phyloP scores from a whole-genome alignment of 257 asterid species.

The Ilex aquifolium region DNA sequence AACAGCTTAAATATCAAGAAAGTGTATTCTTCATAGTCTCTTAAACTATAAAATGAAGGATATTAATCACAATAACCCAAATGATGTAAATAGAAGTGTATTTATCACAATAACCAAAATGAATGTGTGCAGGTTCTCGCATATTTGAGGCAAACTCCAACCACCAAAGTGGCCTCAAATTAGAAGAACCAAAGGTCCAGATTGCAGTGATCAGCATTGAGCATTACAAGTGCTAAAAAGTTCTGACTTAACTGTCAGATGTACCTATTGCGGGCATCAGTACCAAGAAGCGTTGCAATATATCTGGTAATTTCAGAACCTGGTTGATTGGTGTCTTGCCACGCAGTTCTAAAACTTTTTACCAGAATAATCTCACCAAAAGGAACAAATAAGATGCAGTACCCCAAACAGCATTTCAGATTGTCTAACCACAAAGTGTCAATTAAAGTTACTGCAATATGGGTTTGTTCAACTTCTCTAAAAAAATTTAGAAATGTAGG shows the following conservation, averaged over 20 bases:
- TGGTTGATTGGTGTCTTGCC: constrained; percentile 64
- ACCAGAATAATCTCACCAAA: constrained; percentile 7
- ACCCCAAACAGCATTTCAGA: constrained; percentile 11
- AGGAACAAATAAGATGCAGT: constrained; percentile 17
- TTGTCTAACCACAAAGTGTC: too few species aligned
- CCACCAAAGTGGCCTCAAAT: constrained; percentile 58
- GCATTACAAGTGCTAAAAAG: constrained; percentile 62
- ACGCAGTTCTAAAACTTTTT: constrained; percentile 31
- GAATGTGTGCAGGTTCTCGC: constrained; percentile 87
- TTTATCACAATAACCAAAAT: constrained; percentile 56
- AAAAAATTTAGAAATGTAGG: too few species aligned
- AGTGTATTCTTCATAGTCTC: not conserved
- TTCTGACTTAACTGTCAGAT: constrained; percentile 49
- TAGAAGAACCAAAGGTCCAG: constrained; percentile 76
- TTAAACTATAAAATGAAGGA: constrained; percentile 13
- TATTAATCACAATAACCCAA: constrained; percentile 31
- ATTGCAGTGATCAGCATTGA: constrained; percentile 56
- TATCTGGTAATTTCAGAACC: constrained; percentile 86
- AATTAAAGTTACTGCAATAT: too few species aligned
- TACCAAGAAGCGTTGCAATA: constrained; percentile 57
- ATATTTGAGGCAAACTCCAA: constrained; percentile 60
- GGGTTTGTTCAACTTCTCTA: too few species aligned
- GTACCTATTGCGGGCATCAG: constrained; percentile 51
- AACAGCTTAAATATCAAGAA: not conserved
- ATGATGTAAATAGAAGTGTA: constrained; percentile 35